Evolutionary conservation across 2,329 filamentous ascomycete genomes (phyloP).

Genomic region (Decorospora gaudefroyi): DNA sequence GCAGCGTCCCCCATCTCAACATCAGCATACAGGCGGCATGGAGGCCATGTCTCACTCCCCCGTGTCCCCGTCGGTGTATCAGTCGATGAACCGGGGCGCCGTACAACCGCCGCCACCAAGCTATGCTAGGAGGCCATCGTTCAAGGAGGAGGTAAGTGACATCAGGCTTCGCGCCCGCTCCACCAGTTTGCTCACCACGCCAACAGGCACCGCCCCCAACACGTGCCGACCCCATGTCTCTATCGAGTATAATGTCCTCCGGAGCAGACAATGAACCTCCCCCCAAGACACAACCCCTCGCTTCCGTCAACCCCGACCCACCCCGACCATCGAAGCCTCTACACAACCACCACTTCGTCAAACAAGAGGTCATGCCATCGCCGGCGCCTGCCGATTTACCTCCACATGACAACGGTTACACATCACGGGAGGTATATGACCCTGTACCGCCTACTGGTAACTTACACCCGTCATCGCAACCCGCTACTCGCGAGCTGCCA

Average conservation of each 20-base stretch:
- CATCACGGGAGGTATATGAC: slow-evolving; percentile 28
- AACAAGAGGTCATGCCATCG: slow-evolving; percentile 42
- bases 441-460: slow-evolving; percentile 28
- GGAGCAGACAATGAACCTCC: slow-evolving; percentile 74
- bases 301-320: slow-evolving; percentile 29
- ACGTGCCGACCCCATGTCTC: slow-evolving; percentile 89
- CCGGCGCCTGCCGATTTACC: slow-evolving; percentile 35
- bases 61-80: slow-evolving; percentile 45
- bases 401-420: slow-evolving; percentile 24
- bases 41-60: slow-evolving; percentile 48
- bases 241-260: slow-evolving; percentile 91
- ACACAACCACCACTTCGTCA: slow-evolving; percentile 36
- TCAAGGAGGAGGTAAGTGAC: slow-evolving; percentile 45
- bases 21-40: slow-evolving; percentile 38
- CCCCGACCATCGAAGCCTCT: slow-evolving; percentile 29
- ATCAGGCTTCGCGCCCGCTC: neutral
- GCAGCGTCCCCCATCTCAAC: slow-evolving; percentile 46
- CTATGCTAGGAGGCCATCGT: slow-evolving; percentile 39
- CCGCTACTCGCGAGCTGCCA: slow-evolving; percentile 36
- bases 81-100: slow-evolving; percentile 39
- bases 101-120: slow-evolving; percentile 42
- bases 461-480: slow-evolving; percentile 20
- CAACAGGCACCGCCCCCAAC: slow-evolving; percentile 66
- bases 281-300: slow-evolving; percentile 52
- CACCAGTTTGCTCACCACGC: slow-evolving; percentile 26